Evolutionary conservation across 352 stramenopile species (phyloP), one percentile per base, ranked within the genome.

Genomic region (Pythium oligandrum): DNA sequence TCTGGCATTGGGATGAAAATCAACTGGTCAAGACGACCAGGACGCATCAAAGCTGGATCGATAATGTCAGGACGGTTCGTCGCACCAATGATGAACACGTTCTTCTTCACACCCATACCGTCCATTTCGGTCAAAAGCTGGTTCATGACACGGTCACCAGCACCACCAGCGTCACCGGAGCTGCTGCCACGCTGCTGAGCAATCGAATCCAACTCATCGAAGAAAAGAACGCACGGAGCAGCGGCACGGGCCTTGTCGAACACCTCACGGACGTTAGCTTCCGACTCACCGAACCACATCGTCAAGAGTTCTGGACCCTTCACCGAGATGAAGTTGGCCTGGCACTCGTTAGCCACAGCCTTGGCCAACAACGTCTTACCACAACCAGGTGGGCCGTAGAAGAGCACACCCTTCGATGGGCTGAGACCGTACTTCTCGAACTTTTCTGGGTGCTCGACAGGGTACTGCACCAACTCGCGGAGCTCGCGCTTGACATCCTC

Each of bases 291-390:
- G 60, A 99, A 99, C 96, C 96, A 99, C 97, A 99, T 99, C 44
- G 96, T 99, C 59, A 99, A 70, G 34, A 99, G 85, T 73, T 99
- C 98, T 12, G 98, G 97, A 49, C 96, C 97, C 85, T 99, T 99
- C 46, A 99, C 94, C n/a, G 90, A 98, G 61, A 99, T 99, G 68
- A 99, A 99, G 77, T 99, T 99, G 39, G 96, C 96, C 62, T 99
- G 94, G 77, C 97, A 99, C 75, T 99, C 98, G 73, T 99, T 99
- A 38, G 98, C 98, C 32, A 99, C 96, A 36, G 97, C 97, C 75
- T 99, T 99, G n/a, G 97, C 97, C 70, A 99, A 92, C 40, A 99
- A 78, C 48, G 97, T 99, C 83, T 99, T 99, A 89, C 97, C 97
- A 59, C 97, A 99, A 69, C 97, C 97, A 34, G 98, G 97, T 40